These are phyloP conservation scores for Alternaria gansuensis DNA, from an alignment of 2,329 filamentous ascomycete species.

Conservation along the genomic window DNA sequence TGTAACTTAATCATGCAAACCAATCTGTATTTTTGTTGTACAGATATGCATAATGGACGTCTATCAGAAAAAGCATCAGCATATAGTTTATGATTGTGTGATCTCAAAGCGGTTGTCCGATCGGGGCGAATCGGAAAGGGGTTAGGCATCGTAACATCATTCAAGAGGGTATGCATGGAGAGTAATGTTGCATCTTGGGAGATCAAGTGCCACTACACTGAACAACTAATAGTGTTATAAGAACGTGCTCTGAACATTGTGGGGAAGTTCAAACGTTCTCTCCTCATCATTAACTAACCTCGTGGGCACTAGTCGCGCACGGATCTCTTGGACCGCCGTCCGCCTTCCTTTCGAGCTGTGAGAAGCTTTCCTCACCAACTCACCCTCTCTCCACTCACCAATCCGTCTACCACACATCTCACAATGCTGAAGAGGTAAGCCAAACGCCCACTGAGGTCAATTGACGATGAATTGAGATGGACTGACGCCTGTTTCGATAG, in stretches of 20 bases:
- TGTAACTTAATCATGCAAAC: no score
- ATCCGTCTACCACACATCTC: constrained; percentile 56
- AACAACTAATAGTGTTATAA: no score
- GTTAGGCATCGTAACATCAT: not conserved
- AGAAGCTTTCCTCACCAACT: constrained; percentile 36
- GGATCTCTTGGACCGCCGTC: constrained; percentile 15
- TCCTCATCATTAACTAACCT: constrained; percentile 12
- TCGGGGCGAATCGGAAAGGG: constrained; percentile 6
- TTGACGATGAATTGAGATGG: constrained; percentile 48
- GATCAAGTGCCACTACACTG: not conserved
- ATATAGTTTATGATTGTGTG: not conserved
- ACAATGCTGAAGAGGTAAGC: constrained; percentile 71
- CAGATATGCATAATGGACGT: no score
- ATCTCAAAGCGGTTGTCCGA: not conserved
- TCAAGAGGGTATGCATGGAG: not conserved
- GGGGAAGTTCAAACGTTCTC: not conserved
- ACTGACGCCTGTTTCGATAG: constrained; percentile 58
- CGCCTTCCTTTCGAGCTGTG: constrained; percentile 22
- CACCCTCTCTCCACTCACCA: constrained; percentile 40
- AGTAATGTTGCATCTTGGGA: not conserved
- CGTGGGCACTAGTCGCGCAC: constrained; percentile 20
- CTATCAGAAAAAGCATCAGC: no score
- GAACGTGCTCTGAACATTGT: not conserved
- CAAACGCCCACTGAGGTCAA: constrained; percentile 38
- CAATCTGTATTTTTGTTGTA: no score